phyloP scores from a whole-genome alignment of 495 filamentous ascomycete species.

The Aspergillus nidulans region DNA sequence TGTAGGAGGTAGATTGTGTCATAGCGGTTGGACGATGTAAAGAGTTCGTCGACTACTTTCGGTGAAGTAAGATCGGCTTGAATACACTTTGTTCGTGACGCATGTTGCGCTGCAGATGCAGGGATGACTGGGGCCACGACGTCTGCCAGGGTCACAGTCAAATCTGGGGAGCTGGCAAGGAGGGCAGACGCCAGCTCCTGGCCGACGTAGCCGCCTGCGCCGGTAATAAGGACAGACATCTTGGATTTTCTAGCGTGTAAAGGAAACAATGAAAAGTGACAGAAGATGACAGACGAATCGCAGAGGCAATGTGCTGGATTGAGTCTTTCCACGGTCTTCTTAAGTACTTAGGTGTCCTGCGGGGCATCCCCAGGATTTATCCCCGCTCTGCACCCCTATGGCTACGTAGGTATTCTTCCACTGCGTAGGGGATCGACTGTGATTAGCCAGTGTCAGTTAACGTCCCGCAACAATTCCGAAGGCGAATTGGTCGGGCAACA shows the following conservation, averaged over 20 bases:
- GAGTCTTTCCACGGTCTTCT: background rate
- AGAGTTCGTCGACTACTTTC: constrained; percentile 53
- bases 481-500: constrained; percentile 24
- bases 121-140: constrained; percentile 54
- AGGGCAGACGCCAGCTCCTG: constrained; percentile 61
- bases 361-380: constrained; percentile 1
- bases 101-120: constrained; percentile 38
- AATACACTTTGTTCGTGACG: constrained; percentile 43
- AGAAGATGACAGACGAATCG: background rate
- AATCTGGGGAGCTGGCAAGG: constrained; percentile 47
- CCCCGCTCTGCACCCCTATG: constrained; percentile 3
- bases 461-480: constrained; percentile 31
- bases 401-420: background rate
- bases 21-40: constrained; percentile 38
- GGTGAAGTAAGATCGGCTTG: constrained; percentile 60
- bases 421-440: background rate
- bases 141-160: constrained; percentile 61
- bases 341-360: background rate
- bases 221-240: constrained; percentile 68
- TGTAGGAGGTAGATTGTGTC: constrained; percentile 73
- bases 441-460: background rate
- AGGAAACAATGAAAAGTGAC: background rate
- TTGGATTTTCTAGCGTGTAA: background rate
- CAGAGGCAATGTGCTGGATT: background rate
- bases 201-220: constrained; percentile 67